These are phyloP conservation scores for Eucalyptus regnans DNA, from an alignment of 345 rosid species.

Conservation along the genomic window DNA sequence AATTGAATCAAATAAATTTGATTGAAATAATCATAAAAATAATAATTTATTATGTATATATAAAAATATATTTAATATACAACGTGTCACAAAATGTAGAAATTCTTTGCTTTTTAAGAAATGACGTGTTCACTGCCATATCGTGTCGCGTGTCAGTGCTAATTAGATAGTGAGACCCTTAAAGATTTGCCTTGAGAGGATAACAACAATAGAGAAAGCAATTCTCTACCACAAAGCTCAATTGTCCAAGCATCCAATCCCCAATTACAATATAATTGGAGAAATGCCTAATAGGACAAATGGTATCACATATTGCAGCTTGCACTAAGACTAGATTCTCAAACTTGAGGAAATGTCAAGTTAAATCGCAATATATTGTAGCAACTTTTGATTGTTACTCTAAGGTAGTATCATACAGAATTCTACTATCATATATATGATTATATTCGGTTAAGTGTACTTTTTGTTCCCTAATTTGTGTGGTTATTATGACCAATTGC, in stretches of 20 bases:
- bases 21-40: too few species aligned
- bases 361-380: neutral
- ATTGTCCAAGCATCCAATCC: neutral
- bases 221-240: neutral
- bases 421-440: neutral
- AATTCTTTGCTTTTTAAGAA: neutral
- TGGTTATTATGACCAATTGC: neutral
- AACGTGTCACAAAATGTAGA: too few species aligned
- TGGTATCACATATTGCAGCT: neutral
- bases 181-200: neutral
- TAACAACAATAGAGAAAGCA: neutral
- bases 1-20: too few species aligned
- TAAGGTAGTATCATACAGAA: neutral
- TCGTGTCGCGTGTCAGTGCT: fast-evolving
- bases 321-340: neutral
- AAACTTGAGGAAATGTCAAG: neutral
- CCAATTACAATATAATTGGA: neutral
- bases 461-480: neutral
- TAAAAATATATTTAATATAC: too few species aligned
- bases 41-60: too few species aligned
- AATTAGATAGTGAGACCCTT: neutral
- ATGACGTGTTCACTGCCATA: fast-evolving
- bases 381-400: neutral
- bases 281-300: neutral
- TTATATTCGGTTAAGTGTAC: neutral